Base-by-base conservation (phyloP, 1,284 basidiomycete species). In the Fomitopsis palustris region DNA sequence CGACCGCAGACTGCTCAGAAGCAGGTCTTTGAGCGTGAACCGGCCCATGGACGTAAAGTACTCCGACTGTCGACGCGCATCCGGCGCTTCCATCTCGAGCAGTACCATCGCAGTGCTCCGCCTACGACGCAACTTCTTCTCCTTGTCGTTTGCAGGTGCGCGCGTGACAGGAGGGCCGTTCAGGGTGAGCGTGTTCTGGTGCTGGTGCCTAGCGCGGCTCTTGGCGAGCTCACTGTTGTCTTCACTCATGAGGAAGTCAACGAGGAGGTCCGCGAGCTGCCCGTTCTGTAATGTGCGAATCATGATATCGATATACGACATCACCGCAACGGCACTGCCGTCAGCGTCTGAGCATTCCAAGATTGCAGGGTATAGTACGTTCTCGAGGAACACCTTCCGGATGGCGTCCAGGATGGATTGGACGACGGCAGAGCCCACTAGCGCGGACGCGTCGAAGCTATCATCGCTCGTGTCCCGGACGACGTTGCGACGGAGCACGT, bases 261-360 rank as follows among this genome's bases (percentile, higher is more conserved):
- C 80, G 14, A 95, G 75, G n/a, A 89, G 75, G 61, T 88, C 84
- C 3, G 82, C 82, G 38, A 95, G 78, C 55, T 81, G 82, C 23
- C 90, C 89, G 43, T 87, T 80, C 57, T 86, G 83, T 16, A 96
- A 80, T 0, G 88, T 91, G 53, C 87, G 82, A 55, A 96, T 82
- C 77, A 95, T 88, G 67, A 92, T 84, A 62, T 98, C 93, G 62
- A 98, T 88, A 69, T 99, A 98, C n/a, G 91, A 94, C 83, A 98
- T 89, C 55, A 98, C 95, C 1, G 96, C 96, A 1, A 97, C 91
- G 0, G 95, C 92, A 64, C 95, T 97, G 25, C 96, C 96, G 72
- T 99, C 96, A 6, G 79, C 72, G 62, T 94, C 92, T 0, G 95
- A 96, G 74, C 95, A 97, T 70, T 98, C 96, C 54, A 98, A 80